Evolutionary conservation across 352 stramenopile species (phyloP), one percentile per base, ranked within the genome.

Genomic region (Thalassiosira mediterranea): DNA sequence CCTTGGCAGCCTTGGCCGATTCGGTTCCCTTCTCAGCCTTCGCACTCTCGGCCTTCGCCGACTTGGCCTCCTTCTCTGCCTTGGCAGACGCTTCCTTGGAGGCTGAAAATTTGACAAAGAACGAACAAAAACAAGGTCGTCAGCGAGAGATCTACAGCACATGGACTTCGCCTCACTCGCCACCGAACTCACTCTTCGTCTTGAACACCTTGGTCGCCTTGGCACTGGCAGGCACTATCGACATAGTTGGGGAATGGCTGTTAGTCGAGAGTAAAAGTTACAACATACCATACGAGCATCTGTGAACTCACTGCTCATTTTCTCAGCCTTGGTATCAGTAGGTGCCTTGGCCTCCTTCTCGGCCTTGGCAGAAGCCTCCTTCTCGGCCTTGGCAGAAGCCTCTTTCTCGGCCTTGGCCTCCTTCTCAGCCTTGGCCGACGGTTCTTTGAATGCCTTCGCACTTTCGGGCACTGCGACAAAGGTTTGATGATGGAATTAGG

Each of bases 241-340:
- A 42, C 7, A 13, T 42, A 13, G 34, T 13, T 13, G 34, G 13
- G 34, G 34, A 42, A 13, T n/a, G n/a, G n/a, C n/a, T n/a, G n/a
- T n/a, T n/a, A n/a, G n/a, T n/a, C 34, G 34, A 13, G 34, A 42
- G 34, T 42, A 42, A 7, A 42, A 42, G 13, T 7, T 42, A 13
- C 34, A 42, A 13, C 34, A 42, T 13, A n/a, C n/a, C n/a, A n/a
- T n/a, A n/a, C n/a, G n/a, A n/a, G n/a, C n/a, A n/a, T n/a, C n/a
- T n/a, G n/a, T n/a, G n/a, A n/a, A 58, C 26, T n/a, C 42, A 5
- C 4, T 23, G 2, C 3, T 2, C 17, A 54, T 11, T 23, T 66
- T 67, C 13, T 56, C 58, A 21, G 38, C 58, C 17, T 67, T 67
- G 38, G 54, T 32, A 25, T 49, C 34, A 31, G 4, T 13, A 7